Evolutionary conservation across 768 basidiomycete species (phyloP).

Genomic region (Mycena vulgaris): DNA sequence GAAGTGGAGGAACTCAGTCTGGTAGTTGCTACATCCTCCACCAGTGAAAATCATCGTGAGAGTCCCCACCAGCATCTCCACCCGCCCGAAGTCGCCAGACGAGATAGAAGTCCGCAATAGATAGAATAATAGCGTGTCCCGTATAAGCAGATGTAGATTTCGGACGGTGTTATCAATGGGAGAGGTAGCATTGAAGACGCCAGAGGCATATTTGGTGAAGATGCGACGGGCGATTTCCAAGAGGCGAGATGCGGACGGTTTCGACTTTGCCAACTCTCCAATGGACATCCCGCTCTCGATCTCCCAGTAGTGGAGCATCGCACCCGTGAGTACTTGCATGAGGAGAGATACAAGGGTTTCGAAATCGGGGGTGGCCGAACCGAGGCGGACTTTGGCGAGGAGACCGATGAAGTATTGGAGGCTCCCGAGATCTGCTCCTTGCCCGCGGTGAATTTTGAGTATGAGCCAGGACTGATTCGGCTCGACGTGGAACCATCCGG

Average conservation of each 20-base stretch:
- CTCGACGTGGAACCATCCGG: constrained; percentile 37
- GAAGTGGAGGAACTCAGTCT: constrained; percentile 10
- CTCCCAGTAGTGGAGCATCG: constrained; percentile 34
- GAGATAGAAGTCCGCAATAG: constrained; percentile 1
- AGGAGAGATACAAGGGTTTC: constrained; percentile 33
- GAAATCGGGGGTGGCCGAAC: constrained; percentile 38
- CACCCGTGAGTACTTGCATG: constrained; percentile 35
- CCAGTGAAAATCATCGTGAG: constrained; percentile 17
- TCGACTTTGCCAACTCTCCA: constrained; percentile 17
- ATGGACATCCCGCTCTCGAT: constrained; percentile 23
- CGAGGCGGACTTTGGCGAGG: constrained; percentile 35
- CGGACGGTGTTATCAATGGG: constrained; percentile 3
- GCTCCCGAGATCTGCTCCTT: constrained; percentile 24
- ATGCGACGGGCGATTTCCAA: constrained; percentile 11
- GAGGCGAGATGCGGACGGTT: constrained; percentile 36
- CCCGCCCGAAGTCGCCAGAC: constrained; percentile 7
- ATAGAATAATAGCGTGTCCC: constrained; percentile 1
- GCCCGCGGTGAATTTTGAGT: constrained; percentile 5
- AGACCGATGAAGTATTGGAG: constrained; percentile 38
- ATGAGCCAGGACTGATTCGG: constrained; percentile 41
- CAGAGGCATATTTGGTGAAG: not conserved
- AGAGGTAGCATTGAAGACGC: not conserved
- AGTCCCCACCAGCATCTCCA: not conserved
- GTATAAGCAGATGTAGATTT: not conserved
- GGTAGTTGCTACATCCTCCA: constrained; percentile 4